phyloP scores from a whole-genome alignment of 116 monocot genomes.

The Posidonia oceanica region DNA sequence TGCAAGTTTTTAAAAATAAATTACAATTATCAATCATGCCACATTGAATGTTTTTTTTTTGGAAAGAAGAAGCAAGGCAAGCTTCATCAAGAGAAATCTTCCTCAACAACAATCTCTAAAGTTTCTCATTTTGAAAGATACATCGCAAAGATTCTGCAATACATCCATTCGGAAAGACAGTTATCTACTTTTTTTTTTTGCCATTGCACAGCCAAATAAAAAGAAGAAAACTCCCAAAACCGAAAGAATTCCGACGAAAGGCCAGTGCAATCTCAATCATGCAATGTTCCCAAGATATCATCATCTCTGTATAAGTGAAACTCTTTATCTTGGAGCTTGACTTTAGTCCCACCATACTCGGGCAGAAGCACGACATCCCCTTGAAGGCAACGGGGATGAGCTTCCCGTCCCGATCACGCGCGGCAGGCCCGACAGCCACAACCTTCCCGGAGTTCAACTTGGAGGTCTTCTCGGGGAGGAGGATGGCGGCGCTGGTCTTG shows the following conservation, averaged over 20 bases:
- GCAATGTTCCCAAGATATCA: constrained; percentile 21
- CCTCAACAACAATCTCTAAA: too few relatives aligned
- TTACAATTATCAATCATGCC: too few relatives aligned
- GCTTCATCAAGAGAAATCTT: too few relatives aligned
- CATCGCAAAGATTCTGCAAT: too few relatives aligned
- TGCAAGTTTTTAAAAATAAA: too few relatives aligned
- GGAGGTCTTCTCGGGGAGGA: constrained; percentile 41
- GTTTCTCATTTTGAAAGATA: too few relatives aligned
- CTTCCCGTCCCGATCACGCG: constrained; percentile 37
- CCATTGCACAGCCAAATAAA: too few relatives aligned
- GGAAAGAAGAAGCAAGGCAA: too few relatives aligned
- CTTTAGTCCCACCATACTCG: constrained; percentile 60
- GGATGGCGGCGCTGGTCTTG: constrained; percentile 37
- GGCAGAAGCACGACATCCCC: constrained; percentile 51
- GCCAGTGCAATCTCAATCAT: constrained; percentile 1
- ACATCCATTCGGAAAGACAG: too few relatives aligned
- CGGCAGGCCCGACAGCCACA: constrained; percentile 44
- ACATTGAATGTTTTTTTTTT: too few relatives aligned
- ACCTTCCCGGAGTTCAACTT: constrained; percentile 37
- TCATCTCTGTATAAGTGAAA: constrained; percentile 21
- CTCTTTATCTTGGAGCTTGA: constrained; percentile 51
- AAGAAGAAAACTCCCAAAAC: not conserved
- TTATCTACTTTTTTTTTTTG: too few relatives aligned
- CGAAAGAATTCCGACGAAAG: not conserved
- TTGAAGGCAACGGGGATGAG: constrained; percentile 38